Evolutionary conservation across 148 eudicot genomes (phyloP), one percentile per base, ranked within the genome.

Genomic region (Fallopia convolvulus): DNA sequence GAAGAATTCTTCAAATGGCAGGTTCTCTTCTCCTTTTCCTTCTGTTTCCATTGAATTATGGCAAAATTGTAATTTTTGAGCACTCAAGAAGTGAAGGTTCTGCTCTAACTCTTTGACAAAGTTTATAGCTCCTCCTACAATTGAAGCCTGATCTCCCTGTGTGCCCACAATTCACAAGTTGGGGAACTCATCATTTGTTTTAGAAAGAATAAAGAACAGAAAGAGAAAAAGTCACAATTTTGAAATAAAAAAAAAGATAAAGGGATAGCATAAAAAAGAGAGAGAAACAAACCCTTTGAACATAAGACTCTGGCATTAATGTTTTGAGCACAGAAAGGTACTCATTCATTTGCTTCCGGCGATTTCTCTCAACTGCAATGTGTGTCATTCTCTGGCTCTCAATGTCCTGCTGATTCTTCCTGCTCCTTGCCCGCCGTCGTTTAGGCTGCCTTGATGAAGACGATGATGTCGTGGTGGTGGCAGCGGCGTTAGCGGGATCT

Each of bases 61-160:
- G 60, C 60, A 3, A 18, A 8, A 15, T 41, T 76, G 40, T 32
- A 47, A 76, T 65, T 88, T 89, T 7, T 88, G 86, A 55, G 75
- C 83, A n/a, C 26, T 55, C 23, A 89, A 82, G 23, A 83, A 77
- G 74, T 94, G 97, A 17, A 92, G 77, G 1, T 46, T 85, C 70
- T 94, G 92, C 44, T 94, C 98, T 7, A 94, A 88, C 85, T 94
- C 93, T 78, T 94, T 94, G 73, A 94, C 97, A 77, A 80, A 90
- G 52, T 92, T 94, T 60, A 94, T 94, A 33, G 98, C 98, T 47
- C 98, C 98, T 42, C 90, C 97, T 30, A 94, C 87, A 76, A 94
- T 89, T 78, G 98, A 92, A 65, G 98, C 98, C 83, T 94, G 98
- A 81, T 94, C 98, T 49, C 94, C 97, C 98, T 94, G 53, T 26